A percentile compares a stretch with the other conserved stretches of the same genome.
Conservation (phyloP, 495 filamentous ascomycete genomes). For the Neurospora tetrasperma region DNA sequence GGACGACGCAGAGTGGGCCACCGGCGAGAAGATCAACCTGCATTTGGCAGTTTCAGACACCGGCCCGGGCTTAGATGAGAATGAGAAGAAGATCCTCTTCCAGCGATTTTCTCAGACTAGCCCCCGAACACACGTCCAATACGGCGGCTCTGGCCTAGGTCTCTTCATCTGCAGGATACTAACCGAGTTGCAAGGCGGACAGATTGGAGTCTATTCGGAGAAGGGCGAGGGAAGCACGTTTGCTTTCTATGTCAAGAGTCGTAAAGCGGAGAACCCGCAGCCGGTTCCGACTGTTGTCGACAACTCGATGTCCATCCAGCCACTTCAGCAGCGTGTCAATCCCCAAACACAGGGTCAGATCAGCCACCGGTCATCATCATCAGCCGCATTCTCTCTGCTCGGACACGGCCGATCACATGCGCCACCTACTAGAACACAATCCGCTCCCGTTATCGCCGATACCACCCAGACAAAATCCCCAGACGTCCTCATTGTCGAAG, state of each 20-base stretch:
- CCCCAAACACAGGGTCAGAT: neutral
- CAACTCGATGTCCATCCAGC: neutral
- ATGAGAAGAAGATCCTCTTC: conserved; percentile 67
- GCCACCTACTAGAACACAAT: conserved; percentile 9
- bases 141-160: conserved; percentile 74
- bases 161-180: conserved; percentile 72
- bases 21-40: conserved; percentile 56
- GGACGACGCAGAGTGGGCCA: conserved; percentile 53
- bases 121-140: conserved; percentile 67
- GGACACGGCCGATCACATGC: neutral
- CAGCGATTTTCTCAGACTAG: conserved; percentile 70
- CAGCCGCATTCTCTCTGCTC: neutral
- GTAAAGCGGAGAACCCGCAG: conserved; percentile 17
- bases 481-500: conserved; percentile 65
- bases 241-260: conserved; percentile 59
- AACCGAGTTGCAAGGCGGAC: conserved; percentile 72
- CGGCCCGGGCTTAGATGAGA: conserved; percentile 61
- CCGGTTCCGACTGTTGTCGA: neutral
- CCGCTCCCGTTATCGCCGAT: conserved; percentile 1
- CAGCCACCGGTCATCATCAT: neutral
- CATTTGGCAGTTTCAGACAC: conserved; percentile 71
- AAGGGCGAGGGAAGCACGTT: conserved; percentile 70
- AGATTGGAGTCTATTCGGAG: conserved; percentile 68
- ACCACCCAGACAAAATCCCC: conserved; percentile 11
- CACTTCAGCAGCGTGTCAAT: neutral